Conservation (phyloP, 441 rosid genomes). For the Omphalea diandra region DNA sequence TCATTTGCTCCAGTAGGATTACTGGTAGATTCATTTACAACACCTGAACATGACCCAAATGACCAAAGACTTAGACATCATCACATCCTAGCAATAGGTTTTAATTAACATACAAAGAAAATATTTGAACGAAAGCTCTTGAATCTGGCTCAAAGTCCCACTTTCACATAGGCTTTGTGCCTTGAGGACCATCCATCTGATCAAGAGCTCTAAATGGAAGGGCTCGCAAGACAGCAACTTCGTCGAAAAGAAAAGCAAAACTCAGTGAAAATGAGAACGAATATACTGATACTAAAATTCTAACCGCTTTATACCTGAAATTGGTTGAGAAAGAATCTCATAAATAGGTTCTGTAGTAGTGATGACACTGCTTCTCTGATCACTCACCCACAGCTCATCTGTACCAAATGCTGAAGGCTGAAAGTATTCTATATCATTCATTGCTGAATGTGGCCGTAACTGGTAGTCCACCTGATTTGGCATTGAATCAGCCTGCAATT, state of each 20-base stretch:
- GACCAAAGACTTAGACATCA: slow-evolving; percentile 26
- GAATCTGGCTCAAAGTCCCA: slow-evolving; percentile 44
- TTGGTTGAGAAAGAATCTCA: slow-evolving; percentile 25
- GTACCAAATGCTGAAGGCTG: slow-evolving; percentile 26
- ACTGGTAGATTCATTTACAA: slow-evolving; percentile 18
- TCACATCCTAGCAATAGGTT: neutral
- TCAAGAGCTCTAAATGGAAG: slow-evolving; percentile 50
- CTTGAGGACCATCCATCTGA: slow-evolving; percentile 45
- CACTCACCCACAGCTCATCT: slow-evolving; percentile 47
- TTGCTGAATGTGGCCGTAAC: slow-evolving; percentile 16
- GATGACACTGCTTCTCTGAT: slow-evolving; percentile 28
- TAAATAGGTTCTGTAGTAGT: slow-evolving; percentile 33
- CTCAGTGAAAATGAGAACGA: slow-evolving; percentile 24
- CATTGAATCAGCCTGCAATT: slow-evolving; percentile 25
- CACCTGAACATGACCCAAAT: slow-evolving; percentile 50
- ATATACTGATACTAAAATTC: slow-evolving; percentile 11
- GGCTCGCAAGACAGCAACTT: slow-evolving; percentile 39
- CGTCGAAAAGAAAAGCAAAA: slow-evolving; percentile 29
- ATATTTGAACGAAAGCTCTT: slow-evolving; percentile 50
- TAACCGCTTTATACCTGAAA: slow-evolving; percentile 55
- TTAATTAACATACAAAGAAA: slow-evolving; percentile 22
- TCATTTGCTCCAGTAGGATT: slow-evolving; percentile 26
- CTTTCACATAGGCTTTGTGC: slow-evolving; percentile 31
- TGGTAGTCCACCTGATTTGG: slow-evolving; percentile 24
- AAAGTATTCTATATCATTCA: slow-evolving; percentile 25